Evolutionary conservation across 2,329 filamentous ascomycete genomes (phyloP), one percentile per base, ranked within the genome.

Genomic region (Mollisia scopiformis): DNA sequence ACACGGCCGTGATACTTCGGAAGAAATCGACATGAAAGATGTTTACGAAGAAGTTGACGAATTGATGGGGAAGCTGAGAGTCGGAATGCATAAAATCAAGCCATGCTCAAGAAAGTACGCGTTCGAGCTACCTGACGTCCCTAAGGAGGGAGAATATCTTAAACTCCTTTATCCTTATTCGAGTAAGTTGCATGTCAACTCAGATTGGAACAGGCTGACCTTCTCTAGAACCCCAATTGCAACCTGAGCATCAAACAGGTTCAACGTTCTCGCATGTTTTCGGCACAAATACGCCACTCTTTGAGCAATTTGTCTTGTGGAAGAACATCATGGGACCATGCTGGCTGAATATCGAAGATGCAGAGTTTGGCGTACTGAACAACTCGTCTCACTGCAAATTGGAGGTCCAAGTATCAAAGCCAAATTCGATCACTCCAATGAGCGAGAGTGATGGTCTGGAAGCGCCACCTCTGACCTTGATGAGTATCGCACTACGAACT

Each of bases 291-390:
- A 99, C 95, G 0, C 88, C 92, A 1, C 82, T 99, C 0, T 99
- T 99, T 69, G 95, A 99, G 76, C 95, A 99, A 70, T 99, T 99
- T 73, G 95, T 99, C 21, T 83, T 99, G 5, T 97, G 93, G 91
- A 98, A 97, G 79, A 96, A 97, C 73, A 91, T 99, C 69, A 99
- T 97, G 94, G 95, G 95, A 1, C 95, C 95, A 30, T 98, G 95
- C 75, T 99, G 95, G 95, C 84, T 99, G 49, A 93, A 89, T 73
- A 95, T 99, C 58, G 85, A 93, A 66, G 89, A 90, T 67, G 91
- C 91, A 30, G 88, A 97, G 74, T 97, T 96, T 73, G 84, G 84
- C 19, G 82, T 90, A 6, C 83, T 98, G 67, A 94, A 92, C 75
- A 97, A 97, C 69, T 91, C 93, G 11, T 99, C 95, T 0, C 95